Base-by-base conservation (phyloP, 2,329 filamentous ascomycete genomes). In the Arthrobotrys sinensis region DNA sequence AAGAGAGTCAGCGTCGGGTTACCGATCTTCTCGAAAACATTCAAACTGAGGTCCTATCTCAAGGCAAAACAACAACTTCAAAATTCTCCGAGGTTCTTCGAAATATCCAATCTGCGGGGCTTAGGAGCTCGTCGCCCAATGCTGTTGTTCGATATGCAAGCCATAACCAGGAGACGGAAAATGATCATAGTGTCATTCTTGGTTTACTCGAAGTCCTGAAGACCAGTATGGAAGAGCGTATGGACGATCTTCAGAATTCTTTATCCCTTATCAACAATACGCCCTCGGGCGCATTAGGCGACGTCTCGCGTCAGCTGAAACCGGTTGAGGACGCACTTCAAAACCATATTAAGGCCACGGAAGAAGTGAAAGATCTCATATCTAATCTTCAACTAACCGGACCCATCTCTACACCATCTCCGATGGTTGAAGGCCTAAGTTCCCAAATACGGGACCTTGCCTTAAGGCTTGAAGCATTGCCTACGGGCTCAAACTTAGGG, bases 1-100 rank as follows among this genome's bases (percentile, higher is more conserved):
- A 93, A 82, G 96, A 98, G 82, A 95, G 94, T n/a, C 94, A 98
- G 82, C 94, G 97, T 19, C 87, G 88, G 12, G 84, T 91, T 10
- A 81, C 88, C 5, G 84, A 85, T 12, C 87, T 89, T 5, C 86
- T 92, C 1, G 86, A 90, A 32, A 92, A 94, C 55, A 90, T 94
- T 32, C 86, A 87, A 80, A 82, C 87, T 73, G 86, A 87, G 79
- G 85, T 86, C 66, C 85, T 87, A 34, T 86, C 80, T 48, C 71
- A 81, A 8, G 67, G 73, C 36, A 80, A 80, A 62, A 64, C 69
- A 4, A 19, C 65, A 28, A 45, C 73, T 8, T 66, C 73, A 6
- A 77, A 64, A 34, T 71, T 77, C 19, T 66, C 73, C 3, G 73
- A 77, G 21, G 66, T 77, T n/a, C 40, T 77, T 12, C 73, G 73